phyloP scores from a whole-genome alignment of 768 basidiomycete species.

The Kwoniella shandongensis region DNA sequence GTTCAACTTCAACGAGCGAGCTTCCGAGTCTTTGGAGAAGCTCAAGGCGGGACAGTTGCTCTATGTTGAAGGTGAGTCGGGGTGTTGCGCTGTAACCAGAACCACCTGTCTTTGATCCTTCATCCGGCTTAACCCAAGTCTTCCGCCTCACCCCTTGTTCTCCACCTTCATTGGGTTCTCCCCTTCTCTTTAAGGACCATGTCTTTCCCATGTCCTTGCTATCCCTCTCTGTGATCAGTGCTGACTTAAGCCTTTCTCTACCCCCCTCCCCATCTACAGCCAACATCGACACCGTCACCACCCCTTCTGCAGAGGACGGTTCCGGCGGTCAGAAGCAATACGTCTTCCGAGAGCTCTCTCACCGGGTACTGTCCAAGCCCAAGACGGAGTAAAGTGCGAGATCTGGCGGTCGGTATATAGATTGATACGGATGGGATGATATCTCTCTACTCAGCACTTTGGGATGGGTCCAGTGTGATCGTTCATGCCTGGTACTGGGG shows the following conservation, averaged over 20 bases:
- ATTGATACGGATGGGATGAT: not conserved
- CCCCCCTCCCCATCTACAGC: slow-evolving; percentile 1
- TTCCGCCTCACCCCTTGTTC: not conserved
- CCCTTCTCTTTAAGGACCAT: too few species aligned
- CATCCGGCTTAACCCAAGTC: too few species aligned
- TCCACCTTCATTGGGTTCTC: not conserved
- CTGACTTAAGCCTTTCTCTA: too few species aligned
- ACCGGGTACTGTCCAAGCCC: slow-evolving; percentile 19
- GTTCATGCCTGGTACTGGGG: too few species aligned
- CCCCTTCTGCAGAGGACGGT: slow-evolving; percentile 13
- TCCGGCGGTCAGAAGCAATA: slow-evolving; percentile 13
- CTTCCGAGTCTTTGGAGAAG: slow-evolving; percentile 14
- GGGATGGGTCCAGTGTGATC: too few species aligned
- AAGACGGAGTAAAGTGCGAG: slow-evolving; percentile 15
- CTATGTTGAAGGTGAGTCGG: slow-evolving; percentile 25
- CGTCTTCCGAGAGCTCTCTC: slow-evolving; percentile 20
- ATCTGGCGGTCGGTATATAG: not conserved
- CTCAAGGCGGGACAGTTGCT: slow-evolving; percentile 22
- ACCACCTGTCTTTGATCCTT: not conserved
- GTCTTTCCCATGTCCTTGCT: too few species aligned
- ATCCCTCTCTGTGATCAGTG: too few species aligned
- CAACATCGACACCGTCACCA: slow-evolving; percentile 22
- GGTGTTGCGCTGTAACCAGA: not conserved
- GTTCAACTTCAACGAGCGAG: slow-evolving; percentile 20
- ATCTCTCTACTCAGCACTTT: slow-evolving; percentile 3